phyloP scores from a whole-genome alignment of 2,329 filamentous ascomycete genomes.

The Epichloe scottii region DNA sequence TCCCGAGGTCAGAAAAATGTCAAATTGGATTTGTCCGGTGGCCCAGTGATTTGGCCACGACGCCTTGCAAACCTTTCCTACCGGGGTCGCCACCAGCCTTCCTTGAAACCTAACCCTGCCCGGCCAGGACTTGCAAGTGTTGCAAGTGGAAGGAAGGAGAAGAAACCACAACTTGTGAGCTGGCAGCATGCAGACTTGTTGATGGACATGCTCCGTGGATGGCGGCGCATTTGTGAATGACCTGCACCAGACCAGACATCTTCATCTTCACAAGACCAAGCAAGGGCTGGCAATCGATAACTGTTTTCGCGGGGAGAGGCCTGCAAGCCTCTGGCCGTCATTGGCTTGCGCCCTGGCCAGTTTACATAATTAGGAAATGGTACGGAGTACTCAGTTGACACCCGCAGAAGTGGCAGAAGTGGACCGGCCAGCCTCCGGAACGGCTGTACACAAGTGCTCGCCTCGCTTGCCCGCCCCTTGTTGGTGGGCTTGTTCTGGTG shows the following conservation, averaged over 20 bases:
- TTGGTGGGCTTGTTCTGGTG: no score
- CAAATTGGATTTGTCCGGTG: not conserved
- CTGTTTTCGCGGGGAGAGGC: not conserved
- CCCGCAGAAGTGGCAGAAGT: no score
- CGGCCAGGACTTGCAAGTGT: not conserved
- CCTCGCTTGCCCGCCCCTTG: not conserved
- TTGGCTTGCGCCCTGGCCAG: not conserved
- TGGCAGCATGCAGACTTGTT: no score
- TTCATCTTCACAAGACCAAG: not conserved
- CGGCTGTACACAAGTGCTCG: not conserved
- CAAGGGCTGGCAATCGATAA: not conserved
- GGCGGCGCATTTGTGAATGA: no score
- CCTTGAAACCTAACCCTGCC: conserved; percentile 4
- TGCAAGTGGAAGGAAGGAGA: not conserved
- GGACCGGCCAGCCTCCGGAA: no score
- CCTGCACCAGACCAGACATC: no score
- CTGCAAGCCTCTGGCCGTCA: not conserved
- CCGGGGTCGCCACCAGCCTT: not conserved
- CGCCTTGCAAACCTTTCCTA: not conserved
- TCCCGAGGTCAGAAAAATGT: not conserved
- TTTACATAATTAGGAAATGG: no score
- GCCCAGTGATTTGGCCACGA: conserved; percentile 1
- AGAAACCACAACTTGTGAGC: not conserved
- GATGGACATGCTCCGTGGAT: no score
- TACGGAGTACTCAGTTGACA: no score